Conservation (phyloP, 2,329 filamentous ascomycete species). For the Teratosphaeria nubilosa region DNA sequence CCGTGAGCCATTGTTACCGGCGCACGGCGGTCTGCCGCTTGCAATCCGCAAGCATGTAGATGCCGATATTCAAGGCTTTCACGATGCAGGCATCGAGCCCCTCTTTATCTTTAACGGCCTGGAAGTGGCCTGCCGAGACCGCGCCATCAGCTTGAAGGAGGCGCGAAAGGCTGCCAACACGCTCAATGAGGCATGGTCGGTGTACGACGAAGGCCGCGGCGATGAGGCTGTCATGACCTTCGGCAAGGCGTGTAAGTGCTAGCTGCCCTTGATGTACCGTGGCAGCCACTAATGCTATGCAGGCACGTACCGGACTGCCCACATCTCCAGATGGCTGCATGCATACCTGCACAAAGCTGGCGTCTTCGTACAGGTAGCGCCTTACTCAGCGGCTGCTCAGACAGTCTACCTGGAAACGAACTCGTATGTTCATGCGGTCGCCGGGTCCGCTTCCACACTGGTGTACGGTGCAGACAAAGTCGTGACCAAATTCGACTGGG, state of each 20-base stretch:
- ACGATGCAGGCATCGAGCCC: conserved; percentile 56
- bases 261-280: not conserved
- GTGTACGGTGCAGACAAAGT: conserved; percentile 74
- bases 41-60: conserved; percentile 64
- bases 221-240: conserved; percentile 78
- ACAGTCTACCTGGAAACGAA: conserved; percentile 70
- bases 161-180: conserved; percentile 15
- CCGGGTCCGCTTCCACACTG: conserved; percentile 75
- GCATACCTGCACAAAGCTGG: conserved; percentile 57
- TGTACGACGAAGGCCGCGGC: conserved; percentile 74
- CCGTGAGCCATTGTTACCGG: conserved; percentile 80
- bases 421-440: conserved; percentile 61
- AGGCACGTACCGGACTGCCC: conserved; percentile 63
- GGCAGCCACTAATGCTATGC: conserved; percentile 10
- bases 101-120: conserved; percentile 90
- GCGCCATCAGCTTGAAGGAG: conserved; percentile 16
- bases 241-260: conserved; percentile 61
- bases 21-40: conserved; percentile 77
- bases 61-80: conserved; percentile 64
- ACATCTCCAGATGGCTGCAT: conserved; percentile 69
- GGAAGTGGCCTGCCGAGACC: conserved; percentile 12
- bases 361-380: conserved; percentile 70
- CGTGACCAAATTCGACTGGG: conserved; percentile 60
- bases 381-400: conserved; percentile 76
- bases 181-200: conserved; percentile 60